Evolutionary conservation across 768 basidiomycete genomes (phyloP).

Genomic region (Naganishia antarctica): DNA sequence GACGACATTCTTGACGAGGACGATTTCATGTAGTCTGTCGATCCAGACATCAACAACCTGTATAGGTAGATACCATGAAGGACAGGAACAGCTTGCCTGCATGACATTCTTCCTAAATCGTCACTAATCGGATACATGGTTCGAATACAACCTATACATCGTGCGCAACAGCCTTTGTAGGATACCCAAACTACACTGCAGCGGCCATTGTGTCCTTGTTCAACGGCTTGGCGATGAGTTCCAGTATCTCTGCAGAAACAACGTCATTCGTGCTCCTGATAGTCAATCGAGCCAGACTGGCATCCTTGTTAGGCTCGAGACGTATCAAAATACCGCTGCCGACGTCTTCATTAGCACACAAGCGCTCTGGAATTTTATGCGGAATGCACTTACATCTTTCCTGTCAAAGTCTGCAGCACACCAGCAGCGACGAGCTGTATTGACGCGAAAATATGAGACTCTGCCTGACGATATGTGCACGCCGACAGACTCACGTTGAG

Average conservation of each 20-base stretch:
- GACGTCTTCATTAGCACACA: neutral
- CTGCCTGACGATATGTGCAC: neutral
- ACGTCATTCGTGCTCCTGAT: slow-evolving; percentile 91
- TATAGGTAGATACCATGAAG: neutral
- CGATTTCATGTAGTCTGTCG: slow-evolving; percentile 75
- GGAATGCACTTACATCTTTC: slow-evolving; percentile 62
- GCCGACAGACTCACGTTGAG: slow-evolving; percentile 57
- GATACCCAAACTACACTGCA: neutral
- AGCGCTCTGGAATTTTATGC: neutral
- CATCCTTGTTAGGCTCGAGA: slow-evolving; percentile 90
- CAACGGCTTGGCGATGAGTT: slow-evolving; percentile 46
- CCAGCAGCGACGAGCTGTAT: slow-evolving; percentile 73
- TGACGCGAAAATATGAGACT: neutral
- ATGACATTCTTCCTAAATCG: neutral
- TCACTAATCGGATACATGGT: neutral
- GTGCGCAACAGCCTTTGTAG: too few relatives aligned
- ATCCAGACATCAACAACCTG: neutral
- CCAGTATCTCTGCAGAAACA: slow-evolving; percentile 55
- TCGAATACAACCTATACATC: neutral
- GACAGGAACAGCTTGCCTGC: neutral
- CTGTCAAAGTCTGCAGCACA: slow-evolving; percentile 85
- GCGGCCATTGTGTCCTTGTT: slow-evolving; percentile 36
- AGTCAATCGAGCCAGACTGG: slow-evolving; percentile 91
- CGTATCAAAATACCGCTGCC: slow-evolving; percentile 73
- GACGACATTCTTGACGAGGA: slow-evolving; percentile 89